phyloP scores from a whole-genome alignment of 345 rosid genomes.

The Noccaea bulbosa region DNA sequence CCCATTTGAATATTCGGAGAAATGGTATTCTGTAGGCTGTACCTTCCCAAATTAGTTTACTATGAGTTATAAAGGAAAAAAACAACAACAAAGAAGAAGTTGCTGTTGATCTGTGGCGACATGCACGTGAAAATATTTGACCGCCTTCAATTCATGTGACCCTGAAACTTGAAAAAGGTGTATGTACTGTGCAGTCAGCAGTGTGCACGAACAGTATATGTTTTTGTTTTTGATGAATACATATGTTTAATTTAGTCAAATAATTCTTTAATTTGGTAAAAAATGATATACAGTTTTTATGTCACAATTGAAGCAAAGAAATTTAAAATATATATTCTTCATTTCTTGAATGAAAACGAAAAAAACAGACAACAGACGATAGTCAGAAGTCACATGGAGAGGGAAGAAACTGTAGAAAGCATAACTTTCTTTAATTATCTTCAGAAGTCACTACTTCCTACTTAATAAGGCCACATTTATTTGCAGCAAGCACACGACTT shows the following conservation, averaged over 20 bases:
- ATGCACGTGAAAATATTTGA: slow-evolving; percentile 34
- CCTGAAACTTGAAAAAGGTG: background rate
- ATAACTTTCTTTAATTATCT: slow-evolving; percentile 13
- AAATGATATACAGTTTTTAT: too few relatives aligned
- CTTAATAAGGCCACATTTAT: too few relatives aligned
- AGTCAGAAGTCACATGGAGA: slow-evolving; percentile 14
- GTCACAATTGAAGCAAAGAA: too few relatives aligned
- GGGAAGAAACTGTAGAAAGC: background rate
- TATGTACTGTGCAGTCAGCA: slow-evolving; percentile 2
- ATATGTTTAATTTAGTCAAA: too few relatives aligned
- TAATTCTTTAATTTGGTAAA: too few relatives aligned
- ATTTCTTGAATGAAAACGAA: background rate
- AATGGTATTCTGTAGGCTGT: too few relatives aligned
- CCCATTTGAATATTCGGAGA: too few relatives aligned
- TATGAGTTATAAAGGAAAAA: too few relatives aligned
- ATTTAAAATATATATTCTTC: too few relatives aligned
- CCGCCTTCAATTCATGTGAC: slow-evolving; percentile 34
- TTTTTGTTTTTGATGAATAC: too few relatives aligned
- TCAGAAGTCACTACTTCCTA: background rate
- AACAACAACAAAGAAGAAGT: background rate
- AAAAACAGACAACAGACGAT: background rate
- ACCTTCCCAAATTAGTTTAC: too few relatives aligned
- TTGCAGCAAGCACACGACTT: too few relatives aligned
- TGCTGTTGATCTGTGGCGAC: slow-evolving; percentile 5
- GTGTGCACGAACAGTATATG: background rate